These are phyloP conservation scores for Claviceps paspali DNA, from an alignment of 2,329 filamentous ascomycete genomes.

Conservation along the genomic window DNA sequence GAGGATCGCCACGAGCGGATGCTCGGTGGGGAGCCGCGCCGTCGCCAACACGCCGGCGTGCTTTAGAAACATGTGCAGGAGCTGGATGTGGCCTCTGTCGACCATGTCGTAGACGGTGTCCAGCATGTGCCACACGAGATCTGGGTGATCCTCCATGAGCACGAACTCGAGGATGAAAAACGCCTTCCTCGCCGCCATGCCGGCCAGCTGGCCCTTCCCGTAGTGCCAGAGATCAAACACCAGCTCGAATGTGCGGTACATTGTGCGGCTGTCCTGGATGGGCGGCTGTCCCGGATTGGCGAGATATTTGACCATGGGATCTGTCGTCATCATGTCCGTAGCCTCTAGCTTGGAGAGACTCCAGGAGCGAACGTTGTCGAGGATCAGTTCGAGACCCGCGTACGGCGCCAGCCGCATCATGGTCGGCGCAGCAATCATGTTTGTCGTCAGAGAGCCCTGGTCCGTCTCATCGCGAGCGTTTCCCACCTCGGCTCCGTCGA, in stretches of 20 bases:
- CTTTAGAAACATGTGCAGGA: slow-evolving; percentile 19
- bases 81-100: slow-evolving; percentile 19
- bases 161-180: slow-evolving; percentile 23
- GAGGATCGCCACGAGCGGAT: slow-evolving; percentile 20
- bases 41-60: slow-evolving; percentile 16
- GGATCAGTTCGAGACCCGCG: slow-evolving; percentile 17
- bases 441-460: background rate
- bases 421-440: slow-evolving; percentile 11
- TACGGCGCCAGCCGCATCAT: slow-evolving; percentile 13
- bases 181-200: slow-evolving; percentile 20
- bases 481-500: slow-evolving; percentile 3
- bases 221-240: slow-evolving; percentile 22
- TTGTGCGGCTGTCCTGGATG: slow-evolving; percentile 23
- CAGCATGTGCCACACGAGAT: slow-evolving; percentile 22
- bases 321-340: slow-evolving; percentile 10
- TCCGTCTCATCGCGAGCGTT: background rate
- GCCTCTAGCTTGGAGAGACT: slow-evolving; percentile 20
- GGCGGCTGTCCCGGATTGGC: slow-evolving; percentile 20
- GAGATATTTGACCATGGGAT: slow-evolving; percentile 22
- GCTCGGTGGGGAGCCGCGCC: slow-evolving; percentile 16
- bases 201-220: slow-evolving; percentile 20
- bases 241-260: slow-evolving; percentile 24
- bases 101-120: slow-evolving; percentile 25
- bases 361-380: slow-evolving; percentile 20
- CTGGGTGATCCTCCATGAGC: slow-evolving; percentile 21